phyloP scores from a whole-genome alignment of 345 rosid genomes.

The Lumnitzera littorea region DNA sequence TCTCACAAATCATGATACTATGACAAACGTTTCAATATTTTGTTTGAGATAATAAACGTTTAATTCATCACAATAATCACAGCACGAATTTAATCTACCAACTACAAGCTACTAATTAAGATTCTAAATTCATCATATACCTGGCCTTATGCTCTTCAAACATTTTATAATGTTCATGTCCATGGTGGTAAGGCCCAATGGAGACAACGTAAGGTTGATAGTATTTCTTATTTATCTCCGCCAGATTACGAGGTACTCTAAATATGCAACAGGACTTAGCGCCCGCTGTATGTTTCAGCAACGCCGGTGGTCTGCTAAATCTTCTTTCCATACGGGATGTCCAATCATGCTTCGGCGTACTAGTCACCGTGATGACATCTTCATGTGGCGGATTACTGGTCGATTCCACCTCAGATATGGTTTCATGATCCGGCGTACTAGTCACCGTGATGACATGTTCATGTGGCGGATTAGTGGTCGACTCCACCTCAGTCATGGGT shows the following conservation, averaged over 20 bases:
- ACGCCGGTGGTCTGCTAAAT: constrained; percentile 11
- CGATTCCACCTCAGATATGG: not conserved
- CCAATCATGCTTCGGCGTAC: not conserved
- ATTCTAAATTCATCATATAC: constrained; percentile 7
- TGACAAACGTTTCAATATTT: no score
- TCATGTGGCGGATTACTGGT: not conserved
- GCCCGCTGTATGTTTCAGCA: constrained; percentile 27
- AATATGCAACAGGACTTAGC: constrained; percentile 32
- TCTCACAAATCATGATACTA: no score
- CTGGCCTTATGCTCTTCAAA: constrained; percentile 44
- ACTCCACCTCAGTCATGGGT: no score
- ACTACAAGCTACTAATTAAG: no score
- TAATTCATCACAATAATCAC: no score
- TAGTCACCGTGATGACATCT: not conserved
- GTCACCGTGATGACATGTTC: no score
- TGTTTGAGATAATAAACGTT: no score
- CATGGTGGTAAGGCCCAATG: constrained; percentile 49
- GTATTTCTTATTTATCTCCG: not conserved
- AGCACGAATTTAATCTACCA: no score
- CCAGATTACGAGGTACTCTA: constrained; percentile 34
- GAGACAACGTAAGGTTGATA: constrained; percentile 37
- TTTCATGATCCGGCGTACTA: no score
- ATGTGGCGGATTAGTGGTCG: no score
- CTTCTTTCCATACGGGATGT: constrained; percentile 7
- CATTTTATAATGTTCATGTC: constrained; percentile 24